Evolutionary conservation across 148 eudicot genomes (phyloP).

Genomic region (Dysphania ambrosioides): DNA sequence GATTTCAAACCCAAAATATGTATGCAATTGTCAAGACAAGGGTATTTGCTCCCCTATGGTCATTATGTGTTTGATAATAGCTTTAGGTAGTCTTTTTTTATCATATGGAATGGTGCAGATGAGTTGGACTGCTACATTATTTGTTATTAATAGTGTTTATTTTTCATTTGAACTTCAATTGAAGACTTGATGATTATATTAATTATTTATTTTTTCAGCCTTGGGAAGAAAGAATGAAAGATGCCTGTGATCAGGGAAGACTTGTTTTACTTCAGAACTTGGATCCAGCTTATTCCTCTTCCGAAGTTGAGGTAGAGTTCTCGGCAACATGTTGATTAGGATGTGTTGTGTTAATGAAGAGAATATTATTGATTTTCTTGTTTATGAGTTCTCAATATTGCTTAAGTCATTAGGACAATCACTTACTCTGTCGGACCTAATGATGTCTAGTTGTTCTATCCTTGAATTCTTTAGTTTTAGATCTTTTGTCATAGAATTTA

Average conservation of each 20-base stretch:
- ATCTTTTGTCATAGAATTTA: too few species aligned
- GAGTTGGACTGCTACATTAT: not conserved
- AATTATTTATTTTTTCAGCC: conserved; percentile 35
- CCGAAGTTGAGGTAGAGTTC: conserved; percentile 68
- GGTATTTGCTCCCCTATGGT: not conserved
- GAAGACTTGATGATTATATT: not conserved
- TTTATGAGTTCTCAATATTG: not conserved
- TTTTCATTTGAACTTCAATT: not conserved
- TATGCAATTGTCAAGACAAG: not conserved
- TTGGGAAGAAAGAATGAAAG: conserved; percentile 63
- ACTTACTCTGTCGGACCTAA: not conserved
- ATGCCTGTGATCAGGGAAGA: conserved; percentile 48
- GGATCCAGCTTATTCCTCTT: conserved; percentile 57
- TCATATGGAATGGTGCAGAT: too few species aligned
- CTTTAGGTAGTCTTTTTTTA: too few species aligned
- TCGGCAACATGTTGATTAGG: not conserved
- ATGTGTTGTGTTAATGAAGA: not conserved
- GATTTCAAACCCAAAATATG: not conserved
- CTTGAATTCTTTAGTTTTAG: too few species aligned
- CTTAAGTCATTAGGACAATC: not conserved
- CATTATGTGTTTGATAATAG: not conserved
- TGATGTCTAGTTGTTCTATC: not conserved
- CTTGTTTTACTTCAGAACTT: conserved; percentile 64
- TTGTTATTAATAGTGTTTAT: not conserved
- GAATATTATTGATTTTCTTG: not conserved